Conservation (phyloP, 2,329 filamentous ascomycete genomes). For the Stemphylium vesicarium region DNA sequence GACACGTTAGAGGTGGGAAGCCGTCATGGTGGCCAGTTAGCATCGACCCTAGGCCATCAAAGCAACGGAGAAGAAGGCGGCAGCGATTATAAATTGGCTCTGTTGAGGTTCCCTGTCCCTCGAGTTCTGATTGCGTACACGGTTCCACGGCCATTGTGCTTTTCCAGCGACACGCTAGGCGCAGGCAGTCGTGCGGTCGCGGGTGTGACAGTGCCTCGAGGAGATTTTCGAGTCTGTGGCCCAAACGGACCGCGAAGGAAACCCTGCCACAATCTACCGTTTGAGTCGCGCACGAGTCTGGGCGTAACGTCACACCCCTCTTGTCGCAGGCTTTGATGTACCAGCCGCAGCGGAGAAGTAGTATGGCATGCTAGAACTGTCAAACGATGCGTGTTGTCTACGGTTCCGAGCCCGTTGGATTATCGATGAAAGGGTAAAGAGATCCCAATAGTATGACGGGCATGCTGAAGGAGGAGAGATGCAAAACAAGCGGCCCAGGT, state of each 20-base stretch:
- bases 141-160: slow-evolving; percentile 7
- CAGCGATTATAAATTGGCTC: not conserved
- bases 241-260: not conserved
- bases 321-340: not conserved
- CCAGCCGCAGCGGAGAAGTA: not conserved
- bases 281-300: slow-evolving; percentile 6
- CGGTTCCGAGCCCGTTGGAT: not conserved
- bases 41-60: slow-evolving; percentile 3
- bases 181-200: slow-evolving; percentile 1
- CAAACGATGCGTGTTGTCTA: not conserved
- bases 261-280: slow-evolving; percentile 1
- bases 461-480: not conserved
- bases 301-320: slow-evolving; percentile 8
- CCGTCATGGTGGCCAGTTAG: slow-evolving; percentile 4
- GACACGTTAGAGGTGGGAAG: slow-evolving; percentile 7
- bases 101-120: slow-evolving; percentile 4
- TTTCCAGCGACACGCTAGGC: not conserved
- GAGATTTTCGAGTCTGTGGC: slow-evolving; percentile 8
- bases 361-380: not conserved
- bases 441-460: not conserved
- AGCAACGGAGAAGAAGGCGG: slow-evolving; percentile 9
- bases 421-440: not conserved
- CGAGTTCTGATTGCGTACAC: slow-evolving; percentile 7
- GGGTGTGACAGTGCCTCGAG: slow-evolving; percentile 14
- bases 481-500: not conserved